Conservation (phyloP, 2,329 filamentous ascomycete genomes). For the Neurospora sp. region DNA sequence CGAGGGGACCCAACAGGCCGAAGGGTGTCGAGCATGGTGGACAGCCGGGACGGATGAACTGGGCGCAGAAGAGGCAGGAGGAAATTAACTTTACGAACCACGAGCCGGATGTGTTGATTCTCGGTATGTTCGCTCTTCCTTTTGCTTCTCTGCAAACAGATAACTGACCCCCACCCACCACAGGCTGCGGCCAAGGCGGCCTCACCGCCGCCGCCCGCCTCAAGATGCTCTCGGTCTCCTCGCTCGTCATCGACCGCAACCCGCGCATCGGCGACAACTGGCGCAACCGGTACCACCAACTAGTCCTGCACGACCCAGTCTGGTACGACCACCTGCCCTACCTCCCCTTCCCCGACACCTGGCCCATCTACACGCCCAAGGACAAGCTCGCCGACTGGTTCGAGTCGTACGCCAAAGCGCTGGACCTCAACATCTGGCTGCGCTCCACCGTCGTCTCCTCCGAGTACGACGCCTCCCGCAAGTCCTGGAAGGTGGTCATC, state of each 20-base stretch:
- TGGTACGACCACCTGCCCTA: constrained; percentile 51
- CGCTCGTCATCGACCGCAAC: constrained; percentile 41
- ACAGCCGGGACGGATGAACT: constrained; percentile 37
- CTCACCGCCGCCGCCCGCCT: constrained; percentile 41
- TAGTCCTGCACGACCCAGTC: constrained; percentile 54
- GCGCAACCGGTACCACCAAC: constrained; percentile 45
- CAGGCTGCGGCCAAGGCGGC: constrained; percentile 45
- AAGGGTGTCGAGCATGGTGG: constrained; percentile 39
- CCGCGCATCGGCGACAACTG: constrained; percentile 48
- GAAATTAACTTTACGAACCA: constrained; percentile 36
- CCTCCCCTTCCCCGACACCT: constrained; percentile 47
- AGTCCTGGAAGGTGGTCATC: constrained; percentile 43
- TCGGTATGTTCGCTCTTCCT: constrained; percentile 29
- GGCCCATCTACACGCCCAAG: constrained; percentile 58
- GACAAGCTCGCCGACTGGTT: constrained; percentile 58
- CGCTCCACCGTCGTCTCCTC: constrained; percentile 34
- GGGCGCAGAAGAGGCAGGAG: constrained; percentile 36
- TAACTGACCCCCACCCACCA: constrained; percentile 4
- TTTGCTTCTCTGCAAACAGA: not conserved
- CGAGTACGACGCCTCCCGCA: constrained; percentile 36
- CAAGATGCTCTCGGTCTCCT: constrained; percentile 43
- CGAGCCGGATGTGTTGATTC: constrained; percentile 43
- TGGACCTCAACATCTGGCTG: constrained; percentile 58
- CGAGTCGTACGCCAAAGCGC: constrained; percentile 47
- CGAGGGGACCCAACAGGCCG: constrained; percentile 28